Conservation (phyloP, 2,329 filamentous ascomycete species). For the Tympanopsis confertula region DNA sequence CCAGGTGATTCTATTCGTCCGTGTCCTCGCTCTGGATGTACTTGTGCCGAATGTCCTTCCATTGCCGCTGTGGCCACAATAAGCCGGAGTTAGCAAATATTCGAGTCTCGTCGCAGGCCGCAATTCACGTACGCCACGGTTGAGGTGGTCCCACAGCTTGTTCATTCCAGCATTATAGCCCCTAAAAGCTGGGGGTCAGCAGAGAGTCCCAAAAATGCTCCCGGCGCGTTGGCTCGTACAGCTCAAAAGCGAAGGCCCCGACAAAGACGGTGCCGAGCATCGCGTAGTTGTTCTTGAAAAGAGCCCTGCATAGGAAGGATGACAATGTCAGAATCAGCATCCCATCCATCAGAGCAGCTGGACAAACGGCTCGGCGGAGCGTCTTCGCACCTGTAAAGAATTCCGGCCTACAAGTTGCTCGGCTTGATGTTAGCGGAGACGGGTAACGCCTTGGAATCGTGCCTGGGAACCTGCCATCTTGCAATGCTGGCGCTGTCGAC, state of each 20-base stretch:
- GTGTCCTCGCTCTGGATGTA: constrained; percentile 63
- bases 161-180: constrained; percentile 74
- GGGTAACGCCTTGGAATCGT: background rate
- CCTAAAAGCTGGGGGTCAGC: constrained; percentile 33
- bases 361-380: background rate
- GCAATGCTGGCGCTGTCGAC: no score
- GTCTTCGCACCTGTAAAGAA: constrained; percentile 3
- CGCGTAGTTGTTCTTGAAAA: constrained; percentile 78
- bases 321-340: constrained; percentile 8
- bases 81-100: no score
- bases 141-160: constrained; percentile 79
- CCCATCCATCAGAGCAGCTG: constrained; percentile 9
- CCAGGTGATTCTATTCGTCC: constrained; percentile 35
- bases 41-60: constrained; percentile 94
- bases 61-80: constrained; percentile 67
- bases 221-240: constrained; percentile 53
- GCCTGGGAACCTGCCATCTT: no score
- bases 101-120: constrained; percentile 4
- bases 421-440: background rate
- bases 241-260: constrained; percentile 80
- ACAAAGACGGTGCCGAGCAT: constrained; percentile 82
- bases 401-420: no score
- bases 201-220: constrained; percentile 16
- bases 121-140: constrained; percentile 68
- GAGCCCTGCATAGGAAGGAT: constrained; percentile 39